phyloP scores from a whole-genome alignment of 345 rosid genomes.

The Salix suchowensis region DNA sequence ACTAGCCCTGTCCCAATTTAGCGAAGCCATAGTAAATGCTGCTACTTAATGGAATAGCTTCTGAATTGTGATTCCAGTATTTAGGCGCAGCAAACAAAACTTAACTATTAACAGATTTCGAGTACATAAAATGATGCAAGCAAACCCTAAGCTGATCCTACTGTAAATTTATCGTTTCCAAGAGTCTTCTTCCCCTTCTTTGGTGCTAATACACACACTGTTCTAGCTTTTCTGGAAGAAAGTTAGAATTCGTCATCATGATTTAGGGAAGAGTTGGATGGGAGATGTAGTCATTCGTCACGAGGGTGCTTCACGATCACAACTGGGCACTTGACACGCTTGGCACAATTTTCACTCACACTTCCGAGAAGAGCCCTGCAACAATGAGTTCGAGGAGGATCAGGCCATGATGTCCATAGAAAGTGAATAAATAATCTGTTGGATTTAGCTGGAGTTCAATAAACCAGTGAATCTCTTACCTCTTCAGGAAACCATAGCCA shows the following conservation, averaged over 20 bases:
- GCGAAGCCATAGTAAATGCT: no score
- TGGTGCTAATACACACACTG: background rate
- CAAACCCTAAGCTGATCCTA: background rate
- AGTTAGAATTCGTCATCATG: background rate
- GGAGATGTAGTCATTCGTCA: conserved; percentile 4
- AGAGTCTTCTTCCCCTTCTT: background rate
- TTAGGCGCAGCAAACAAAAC: background rate
- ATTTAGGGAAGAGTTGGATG: background rate
- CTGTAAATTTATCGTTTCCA: background rate
- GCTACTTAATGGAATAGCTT: background rate
- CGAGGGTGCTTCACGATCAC: conserved; percentile 62
- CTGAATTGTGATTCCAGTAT: background rate
- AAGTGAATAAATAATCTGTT: background rate
- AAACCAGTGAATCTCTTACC: conserved; percentile 27
- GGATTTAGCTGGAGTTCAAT: background rate
- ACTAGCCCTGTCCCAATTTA: background rate
- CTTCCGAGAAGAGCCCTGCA: conserved; percentile 78
- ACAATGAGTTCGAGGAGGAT: background rate
- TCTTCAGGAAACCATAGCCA: conserved; percentile 90
- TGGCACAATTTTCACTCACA: conserved; percentile 81
- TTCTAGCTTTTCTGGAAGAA: background rate
- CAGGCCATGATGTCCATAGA: background rate
- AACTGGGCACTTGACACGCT: conserved; percentile 73
- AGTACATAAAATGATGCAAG: background rate
- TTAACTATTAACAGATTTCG: background rate